Evolutionary conservation across 768 basidiomycete species (phyloP).

Genomic region (Lactarius psammicola): DNA sequence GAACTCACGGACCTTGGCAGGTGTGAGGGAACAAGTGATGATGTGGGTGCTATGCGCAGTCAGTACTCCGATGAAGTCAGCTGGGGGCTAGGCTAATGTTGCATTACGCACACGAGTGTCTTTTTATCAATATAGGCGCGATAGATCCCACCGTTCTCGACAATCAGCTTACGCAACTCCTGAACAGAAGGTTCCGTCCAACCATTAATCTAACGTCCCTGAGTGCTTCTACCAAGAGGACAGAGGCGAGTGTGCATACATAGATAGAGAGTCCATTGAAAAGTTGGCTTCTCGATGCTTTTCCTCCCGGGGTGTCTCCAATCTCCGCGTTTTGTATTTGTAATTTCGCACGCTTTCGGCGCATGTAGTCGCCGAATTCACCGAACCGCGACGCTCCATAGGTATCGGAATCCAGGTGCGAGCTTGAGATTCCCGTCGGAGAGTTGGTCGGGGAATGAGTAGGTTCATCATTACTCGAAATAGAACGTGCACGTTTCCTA

Average conservation of each 20-base stretch:
- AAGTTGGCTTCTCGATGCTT: constrained; percentile 44
- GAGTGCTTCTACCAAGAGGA: constrained; percentile 10
- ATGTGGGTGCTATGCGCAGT: constrained; percentile 71
- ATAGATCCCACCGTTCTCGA: constrained; percentile 79
- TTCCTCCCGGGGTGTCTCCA: constrained; percentile 30
- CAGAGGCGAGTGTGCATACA: constrained; percentile 47
- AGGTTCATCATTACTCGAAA: constrained; percentile 17
- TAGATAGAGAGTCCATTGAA: constrained; percentile 79
- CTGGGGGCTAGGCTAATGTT: background rate
- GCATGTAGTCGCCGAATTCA: constrained; percentile 85
- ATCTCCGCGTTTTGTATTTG: constrained; percentile 69
- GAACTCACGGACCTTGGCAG: constrained; percentile 86
- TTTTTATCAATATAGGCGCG: constrained; percentile 84
- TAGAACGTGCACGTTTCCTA: constrained; percentile 22
- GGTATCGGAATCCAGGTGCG: constrained; percentile 36
- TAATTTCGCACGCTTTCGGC: constrained; percentile 85
- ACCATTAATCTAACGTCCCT: constrained; percentile 71
- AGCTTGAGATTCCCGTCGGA: background rate
- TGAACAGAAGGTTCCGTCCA: constrained; percentile 86
- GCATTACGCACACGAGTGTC: constrained; percentile 59
- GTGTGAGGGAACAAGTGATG: constrained; percentile 86
- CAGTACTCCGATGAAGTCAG: background rate
- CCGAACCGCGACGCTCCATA: constrained; percentile 84
- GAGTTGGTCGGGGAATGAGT: constrained; percentile 1
- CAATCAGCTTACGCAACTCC: constrained; percentile 74